Evolutionary conservation across 179 eudicot species (phyloP), one percentile per base, ranked within the genome.

Genomic region (Spergularia azorica): DNA sequence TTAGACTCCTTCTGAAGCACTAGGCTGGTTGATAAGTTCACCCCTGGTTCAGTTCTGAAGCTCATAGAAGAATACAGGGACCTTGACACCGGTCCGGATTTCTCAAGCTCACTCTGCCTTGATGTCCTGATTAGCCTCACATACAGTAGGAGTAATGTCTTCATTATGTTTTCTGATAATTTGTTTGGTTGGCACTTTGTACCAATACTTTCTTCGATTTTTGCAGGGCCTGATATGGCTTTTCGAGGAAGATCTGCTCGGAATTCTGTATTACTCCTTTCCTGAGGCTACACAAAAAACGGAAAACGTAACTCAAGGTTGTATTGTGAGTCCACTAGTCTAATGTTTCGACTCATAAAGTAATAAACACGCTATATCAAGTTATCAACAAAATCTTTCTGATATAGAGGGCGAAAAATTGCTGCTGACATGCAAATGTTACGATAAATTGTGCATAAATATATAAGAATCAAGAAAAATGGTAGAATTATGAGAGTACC

Each of bases 101-200:
- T 95, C 72, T 95, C 98, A 0, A 95, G 79, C 79, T 93, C 98
- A 76, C 88, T 85, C 32, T 90, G 90, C 74, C 90, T 87, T 12
- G 97, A 88, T 58, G 91, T 88, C 63, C 97, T 81, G 12, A 91
- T 88, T 0, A 95, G 85, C 67, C 98, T 83, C 62, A 91, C 91
- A 59, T 81, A 93, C 8, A 95, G 84, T 70, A 90, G 87, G 75
- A 93, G 81, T 81, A 95, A 81, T 54, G 91, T 91, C 82, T 95
- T 95, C 88, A 91, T 85, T 70, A 95, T 95, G 84, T 82, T 88
- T 84, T 95, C 98, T 0, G 98, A 90, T 55, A 95, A 76, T 86
- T 91, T 93, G 86, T 95, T 95, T 46, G 98, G 91, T 51, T 90
- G 77, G 87, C 85, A 87, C 39, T 80, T 89, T 41, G 81, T 84